Conservation (phyloP, 2,329 filamentous ascomycete genomes). For the Xylaria sp. region DNA sequence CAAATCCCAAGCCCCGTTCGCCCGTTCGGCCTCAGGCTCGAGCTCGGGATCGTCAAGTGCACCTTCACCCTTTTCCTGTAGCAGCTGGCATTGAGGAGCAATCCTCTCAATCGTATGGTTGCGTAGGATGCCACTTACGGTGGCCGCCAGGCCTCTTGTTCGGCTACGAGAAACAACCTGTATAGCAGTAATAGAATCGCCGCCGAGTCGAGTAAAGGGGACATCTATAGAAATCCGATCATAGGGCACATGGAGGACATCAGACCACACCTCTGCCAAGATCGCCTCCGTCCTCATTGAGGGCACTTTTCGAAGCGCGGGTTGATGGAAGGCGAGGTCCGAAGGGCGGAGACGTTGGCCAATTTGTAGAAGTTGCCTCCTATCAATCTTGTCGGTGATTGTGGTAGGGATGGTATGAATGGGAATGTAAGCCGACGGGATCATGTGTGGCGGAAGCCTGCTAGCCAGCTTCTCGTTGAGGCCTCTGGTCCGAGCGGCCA, state of each 20-base stretch:
- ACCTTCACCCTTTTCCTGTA: constrained; percentile 12
- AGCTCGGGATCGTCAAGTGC: constrained; percentile 1
- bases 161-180: constrained; percentile 13
- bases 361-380: not conserved
- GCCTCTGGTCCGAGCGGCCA: not conserved
- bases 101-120: constrained; percentile 13
- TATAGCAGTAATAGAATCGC: too few relatives aligned
- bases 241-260: constrained; percentile 7
- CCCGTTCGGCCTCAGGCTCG: not conserved
- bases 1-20: constrained; percentile 12
- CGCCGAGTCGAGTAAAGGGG: constrained; percentile 10
- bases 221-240: constrained; percentile 1
- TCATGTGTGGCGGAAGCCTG: constrained; percentile 18
- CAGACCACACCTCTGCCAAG: constrained; percentile 7
- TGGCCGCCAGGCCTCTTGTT: not conserved
- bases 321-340: constrained; percentile 6
- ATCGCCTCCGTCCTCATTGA: constrained; percentile 2
- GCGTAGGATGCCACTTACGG: constrained; percentile 6
- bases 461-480: constrained; percentile 2
- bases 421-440: constrained; percentile 15
- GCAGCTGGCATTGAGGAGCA: constrained; percentile 5
- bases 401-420: constrained; percentile 5
- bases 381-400: constrained; percentile 16
- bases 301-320: constrained; percentile 8
- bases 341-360: not conserved